Conservation (phyloP, 805 yeast genomes). For the Zygosaccharomyces rouxii region DNA sequence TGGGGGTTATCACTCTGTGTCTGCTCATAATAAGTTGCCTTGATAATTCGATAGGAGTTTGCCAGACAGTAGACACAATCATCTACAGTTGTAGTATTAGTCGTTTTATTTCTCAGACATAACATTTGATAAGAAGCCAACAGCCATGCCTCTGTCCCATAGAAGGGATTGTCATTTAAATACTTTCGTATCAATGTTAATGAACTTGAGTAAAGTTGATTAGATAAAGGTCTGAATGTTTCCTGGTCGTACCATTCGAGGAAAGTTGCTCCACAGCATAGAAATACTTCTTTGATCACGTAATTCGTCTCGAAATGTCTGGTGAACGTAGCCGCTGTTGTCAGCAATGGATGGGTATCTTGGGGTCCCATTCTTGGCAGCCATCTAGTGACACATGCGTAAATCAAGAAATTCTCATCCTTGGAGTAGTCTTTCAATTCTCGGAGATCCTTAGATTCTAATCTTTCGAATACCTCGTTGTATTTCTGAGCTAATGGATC, state of each 20-base stretch:
- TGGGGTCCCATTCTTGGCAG: slow-evolving; percentile 42
- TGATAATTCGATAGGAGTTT: slow-evolving; percentile 37
- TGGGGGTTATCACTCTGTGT: neutral
- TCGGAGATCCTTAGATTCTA: slow-evolving; percentile 8
- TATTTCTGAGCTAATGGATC: slow-evolving; percentile 9
- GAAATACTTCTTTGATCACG: slow-evolving; percentile 34
- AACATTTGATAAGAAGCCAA: slow-evolving; percentile 39
- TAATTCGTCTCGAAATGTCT: slow-evolving; percentile 35
- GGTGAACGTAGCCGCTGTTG: slow-evolving; percentile 40
- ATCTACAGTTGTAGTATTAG: slow-evolving; percentile 26
- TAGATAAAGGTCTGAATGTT: slow-evolving; percentile 21
- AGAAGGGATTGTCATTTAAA: slow-evolving; percentile 22
- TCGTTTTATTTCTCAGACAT: slow-evolving; percentile 38
- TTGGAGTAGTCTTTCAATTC: neutral
- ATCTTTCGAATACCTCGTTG: slow-evolving; percentile 4
- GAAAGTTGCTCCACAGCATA: slow-evolving; percentile 42
- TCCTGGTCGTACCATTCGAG: slow-evolving; percentile 34
- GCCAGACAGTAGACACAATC: slow-evolving; percentile 35
- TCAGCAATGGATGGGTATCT: slow-evolving; percentile 38
- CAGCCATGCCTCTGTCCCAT: slow-evolving; percentile 39
- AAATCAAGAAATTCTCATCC: slow-evolving; percentile 23
- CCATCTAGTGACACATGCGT: slow-evolving; percentile 40
- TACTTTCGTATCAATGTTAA: slow-evolving; percentile 21
- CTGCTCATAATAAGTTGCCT: slow-evolving; percentile 20
- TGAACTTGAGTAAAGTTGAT: slow-evolving; percentile 26